Base-by-base conservation (phyloP, 1,139 yeast species). In the Saccharomyces pastorianus region DNA sequence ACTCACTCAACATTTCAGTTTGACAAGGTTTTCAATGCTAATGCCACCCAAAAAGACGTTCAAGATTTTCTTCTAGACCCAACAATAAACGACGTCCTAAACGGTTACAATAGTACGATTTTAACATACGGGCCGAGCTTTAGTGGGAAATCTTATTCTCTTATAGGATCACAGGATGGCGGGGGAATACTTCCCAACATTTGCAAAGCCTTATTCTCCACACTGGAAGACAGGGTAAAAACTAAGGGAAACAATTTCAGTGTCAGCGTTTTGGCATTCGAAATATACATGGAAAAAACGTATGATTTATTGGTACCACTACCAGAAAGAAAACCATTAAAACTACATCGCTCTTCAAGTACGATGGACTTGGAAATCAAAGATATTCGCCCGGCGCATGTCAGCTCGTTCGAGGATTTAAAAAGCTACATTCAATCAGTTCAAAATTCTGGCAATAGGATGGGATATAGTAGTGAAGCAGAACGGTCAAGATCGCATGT, bases 81-180 rank as follows among this genome's bases (percentile, higher is more conserved):
- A n/a, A 25, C 14, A 47, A 26, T 47, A 47, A 47, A 47, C 46
- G 26, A 38, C 17, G 2, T 34, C 48, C 6, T 29, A 11, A 4
- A 17, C 38, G 31, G 97, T 0, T 88, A 86, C 66, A 88, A 90
- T 68, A 93, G 95, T 20, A 84, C 96, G 0, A 84, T 90, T 0
- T 72, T 90, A 48, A 91, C 96, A 1, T 90, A 88, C 68, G 97
- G 96, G 6, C 96, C 88, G 66, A 85, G 95, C 0, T 95, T 96
- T 0, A 80, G 95, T 1, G 96, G 96, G 3, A 89, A 89, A 66
- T 82, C 96, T 0, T 83, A 82, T 65, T 86, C 96, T 2, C 86
- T 90, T 95, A 80, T 87, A 79, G 96, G 96, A 0, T 65, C 74
- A 2, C 72, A 75, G 23, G 65, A 63, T 1, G 51, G 58, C 11